Evolutionary conservation across 2,329 filamentous ascomycete genomes (phyloP).

Genomic region (Cercospora sojina): DNA sequence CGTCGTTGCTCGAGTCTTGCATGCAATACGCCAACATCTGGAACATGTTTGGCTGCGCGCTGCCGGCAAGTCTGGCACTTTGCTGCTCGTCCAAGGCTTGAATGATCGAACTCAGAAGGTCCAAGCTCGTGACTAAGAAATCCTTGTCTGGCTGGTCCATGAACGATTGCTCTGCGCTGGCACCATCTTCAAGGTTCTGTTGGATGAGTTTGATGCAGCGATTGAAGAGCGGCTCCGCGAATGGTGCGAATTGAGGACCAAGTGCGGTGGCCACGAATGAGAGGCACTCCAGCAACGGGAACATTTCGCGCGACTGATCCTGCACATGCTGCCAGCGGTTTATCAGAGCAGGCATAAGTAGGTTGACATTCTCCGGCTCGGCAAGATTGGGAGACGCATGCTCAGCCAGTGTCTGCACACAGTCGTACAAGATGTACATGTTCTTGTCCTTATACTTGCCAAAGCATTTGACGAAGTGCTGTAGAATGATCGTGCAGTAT

Average conservation of each 20-base stretch:
- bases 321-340: slow-evolving; percentile 81
- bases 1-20: slow-evolving; percentile 86
- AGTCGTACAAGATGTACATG: slow-evolving; percentile 98
- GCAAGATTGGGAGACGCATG: slow-evolving; percentile 80
- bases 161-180: slow-evolving; percentile 66
- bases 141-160: slow-evolving; percentile 89
- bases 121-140: slow-evolving; percentile 91
- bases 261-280: slow-evolving; percentile 91
- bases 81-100: slow-evolving; percentile 77
- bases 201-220: slow-evolving; percentile 91
- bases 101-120: slow-evolving; percentile 88
- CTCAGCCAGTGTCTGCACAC: slow-evolving; percentile 93
- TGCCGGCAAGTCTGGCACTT: slow-evolving; percentile 72
- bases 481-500: slow-evolving; percentile 86
- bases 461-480: slow-evolving; percentile 91
- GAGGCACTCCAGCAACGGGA: slow-evolving; percentile 92
- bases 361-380: slow-evolving; percentile 73
- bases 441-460: slow-evolving; percentile 96
- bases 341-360: slow-evolving; percentile 91
- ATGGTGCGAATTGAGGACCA: slow-evolving; percentile 76
- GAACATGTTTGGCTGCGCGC: slow-evolving; percentile 80
- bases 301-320: slow-evolving; percentile 88
- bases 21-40: slow-evolving; percentile 88
- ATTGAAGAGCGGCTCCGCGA: slow-evolving; percentile 78
- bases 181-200: slow-evolving; percentile 78